Evolutionary conservation across 305 asterid species (phyloP).

Genomic region (Withania somnifera): DNA sequence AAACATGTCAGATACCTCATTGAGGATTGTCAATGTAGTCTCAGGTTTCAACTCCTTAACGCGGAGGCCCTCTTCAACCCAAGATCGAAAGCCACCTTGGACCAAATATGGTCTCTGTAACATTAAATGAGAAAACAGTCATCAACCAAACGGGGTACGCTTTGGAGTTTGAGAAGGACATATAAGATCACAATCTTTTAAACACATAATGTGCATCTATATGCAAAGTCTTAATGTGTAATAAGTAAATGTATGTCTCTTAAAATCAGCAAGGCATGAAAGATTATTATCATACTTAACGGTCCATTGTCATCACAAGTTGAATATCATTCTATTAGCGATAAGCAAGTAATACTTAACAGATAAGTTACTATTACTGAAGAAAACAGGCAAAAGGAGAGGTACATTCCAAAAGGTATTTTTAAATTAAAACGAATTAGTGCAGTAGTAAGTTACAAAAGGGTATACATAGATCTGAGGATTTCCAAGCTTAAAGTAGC

Average conservation of each 20-base stretch:
- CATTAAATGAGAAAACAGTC: conserved; percentile 1
- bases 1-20: conserved; percentile 36
- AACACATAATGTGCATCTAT: background rate
- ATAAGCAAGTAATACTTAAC: background rate
- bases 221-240: background rate
- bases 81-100: conserved; percentile 85
- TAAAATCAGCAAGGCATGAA: background rate
- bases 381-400: background rate
- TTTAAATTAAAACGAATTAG: background rate
- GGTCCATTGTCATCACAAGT: background rate
- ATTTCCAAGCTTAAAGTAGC: background rate
- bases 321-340: background rate
- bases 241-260: background rate
- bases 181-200: background rate
- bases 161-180: background rate
- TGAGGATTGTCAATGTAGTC: conserved; percentile 69
- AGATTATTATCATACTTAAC: background rate
- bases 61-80: conserved; percentile 72
- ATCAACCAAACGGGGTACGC: background rate
- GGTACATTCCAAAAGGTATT: background rate
- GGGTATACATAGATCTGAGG: background rate
- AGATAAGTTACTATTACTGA: background rate
- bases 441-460: background rate
- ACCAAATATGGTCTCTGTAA: conserved; percentile 67
- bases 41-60: conserved; percentile 73